These are phyloP conservation scores for Penicillium sp. DNA, from an alignment of 2,329 filamentous ascomycete species.

Conservation along the genomic window DNA sequence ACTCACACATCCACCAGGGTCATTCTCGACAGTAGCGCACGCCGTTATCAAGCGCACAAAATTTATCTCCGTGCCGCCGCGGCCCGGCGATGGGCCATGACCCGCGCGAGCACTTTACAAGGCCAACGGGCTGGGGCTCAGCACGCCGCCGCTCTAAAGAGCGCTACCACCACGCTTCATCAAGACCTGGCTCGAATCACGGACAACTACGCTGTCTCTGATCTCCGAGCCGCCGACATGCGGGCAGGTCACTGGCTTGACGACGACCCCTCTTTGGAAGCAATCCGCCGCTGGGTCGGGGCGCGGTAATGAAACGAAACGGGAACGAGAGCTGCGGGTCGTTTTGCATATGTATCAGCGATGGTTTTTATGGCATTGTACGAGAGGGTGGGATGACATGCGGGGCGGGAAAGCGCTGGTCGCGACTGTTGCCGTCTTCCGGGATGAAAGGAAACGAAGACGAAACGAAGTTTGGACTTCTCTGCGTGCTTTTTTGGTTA, in stretches of 20 bases:
- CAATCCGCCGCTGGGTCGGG: slow-evolving; percentile 51
- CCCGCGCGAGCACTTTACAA: slow-evolving; percentile 53
- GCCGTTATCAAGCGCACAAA: slow-evolving; percentile 64
- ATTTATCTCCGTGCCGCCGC: slow-evolving; percentile 62
- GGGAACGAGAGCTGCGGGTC: slow-evolving; percentile 3
- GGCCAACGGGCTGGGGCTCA: slow-evolving; percentile 52
- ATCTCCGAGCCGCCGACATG: slow-evolving; percentile 57
- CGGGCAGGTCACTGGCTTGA: slow-evolving; percentile 62
- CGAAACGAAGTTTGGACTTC: slow-evolving; percentile 6
- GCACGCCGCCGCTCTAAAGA: slow-evolving; percentile 52
- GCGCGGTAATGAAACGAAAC: slow-evolving; percentile 28
- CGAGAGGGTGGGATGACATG: slow-evolving; percentile 10
- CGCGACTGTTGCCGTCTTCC: slow-evolving; percentile 7
- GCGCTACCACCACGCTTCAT: slow-evolving; percentile 44
- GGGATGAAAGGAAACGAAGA: neutral
- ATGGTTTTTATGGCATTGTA: slow-evolving; percentile 1
- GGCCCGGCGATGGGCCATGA: slow-evolving; percentile 60
- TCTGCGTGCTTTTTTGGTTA: slow-evolving; percentile 1
- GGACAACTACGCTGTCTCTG: slow-evolving; percentile 58
- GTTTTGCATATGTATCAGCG: neutral
- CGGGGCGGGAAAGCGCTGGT: slow-evolving; percentile 18
- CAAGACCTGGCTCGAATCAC: slow-evolving; percentile 62
- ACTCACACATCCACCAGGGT: slow-evolving; percentile 47
- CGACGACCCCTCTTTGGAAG: slow-evolving; percentile 60
- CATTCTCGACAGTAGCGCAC: slow-evolving; percentile 60